These are phyloP conservation scores for Ganoderma sinense DNA, from an alignment of 1,284 basidiomycete species.

Conservation along the genomic window DNA sequence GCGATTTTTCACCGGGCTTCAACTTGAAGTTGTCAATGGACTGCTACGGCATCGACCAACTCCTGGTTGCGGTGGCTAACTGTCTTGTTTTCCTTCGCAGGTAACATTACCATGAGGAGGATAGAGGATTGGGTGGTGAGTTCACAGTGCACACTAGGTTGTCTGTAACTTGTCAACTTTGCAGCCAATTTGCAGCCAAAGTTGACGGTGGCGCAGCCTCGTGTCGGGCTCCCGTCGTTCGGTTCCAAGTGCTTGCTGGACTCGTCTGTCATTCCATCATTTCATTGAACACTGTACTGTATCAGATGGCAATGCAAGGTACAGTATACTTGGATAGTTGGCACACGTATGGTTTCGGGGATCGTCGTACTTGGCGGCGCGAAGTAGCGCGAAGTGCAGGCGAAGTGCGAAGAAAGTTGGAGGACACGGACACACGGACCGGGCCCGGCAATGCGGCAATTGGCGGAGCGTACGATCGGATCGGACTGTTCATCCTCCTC, in stretches of 20 bases:
- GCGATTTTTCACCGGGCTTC: no score
- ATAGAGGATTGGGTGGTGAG: neutral
- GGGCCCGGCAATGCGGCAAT: neutral
- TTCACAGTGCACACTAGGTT: neutral
- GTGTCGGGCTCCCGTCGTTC: neutral
- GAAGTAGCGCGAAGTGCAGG: no score
- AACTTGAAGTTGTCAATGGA: no score
- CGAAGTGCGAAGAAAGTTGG: neutral
- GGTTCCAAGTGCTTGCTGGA: neutral
- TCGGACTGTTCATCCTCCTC: neutral
- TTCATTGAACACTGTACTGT: neutral
- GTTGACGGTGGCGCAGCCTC: neutral
- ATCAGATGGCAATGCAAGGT: neutral
- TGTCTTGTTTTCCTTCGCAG: no score
- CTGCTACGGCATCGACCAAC: no score
- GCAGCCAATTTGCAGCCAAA: neutral
- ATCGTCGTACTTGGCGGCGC: neutral
- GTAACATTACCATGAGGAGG: neutral
- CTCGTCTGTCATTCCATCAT: neutral
- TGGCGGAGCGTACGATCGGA: neutral
- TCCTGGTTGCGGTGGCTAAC: no score
- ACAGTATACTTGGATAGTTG: neutral
- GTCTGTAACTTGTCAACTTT: neutral
- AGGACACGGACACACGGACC: neutral
- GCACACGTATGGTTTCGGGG: no score